phyloP scores from a whole-genome alignment of 108 stramenopile genomes.

The Chaetoceros muelleri region DNA sequence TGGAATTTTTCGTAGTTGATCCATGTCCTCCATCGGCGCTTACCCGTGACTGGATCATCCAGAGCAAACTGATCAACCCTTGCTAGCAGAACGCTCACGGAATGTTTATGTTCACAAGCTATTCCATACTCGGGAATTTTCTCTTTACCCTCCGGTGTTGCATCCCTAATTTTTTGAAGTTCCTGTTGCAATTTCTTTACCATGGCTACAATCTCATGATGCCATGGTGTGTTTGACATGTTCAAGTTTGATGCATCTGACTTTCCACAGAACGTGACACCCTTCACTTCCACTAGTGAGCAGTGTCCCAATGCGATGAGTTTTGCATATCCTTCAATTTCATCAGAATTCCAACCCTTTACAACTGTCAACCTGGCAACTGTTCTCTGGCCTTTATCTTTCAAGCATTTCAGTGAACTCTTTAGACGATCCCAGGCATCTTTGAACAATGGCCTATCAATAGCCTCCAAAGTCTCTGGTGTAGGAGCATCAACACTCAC shows the following conservation, averaged over 20 bases:
- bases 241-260: conserved; percentile 91
- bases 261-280: conserved; percentile 95
- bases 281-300: conserved; percentile 92
- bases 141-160: conserved; percentile 28
- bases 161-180: conserved; percentile 42
- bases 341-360: conserved; percentile 92
- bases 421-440: conserved; percentile 95
- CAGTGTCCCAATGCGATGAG: conserved; percentile 83
- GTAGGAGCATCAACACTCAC: conserved; percentile 92
- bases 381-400: conserved; percentile 86
- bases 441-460: conserved; percentile 88
- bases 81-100: conserved; percentile 87
- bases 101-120: conserved; percentile 94
- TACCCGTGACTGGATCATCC: conserved; percentile 41
- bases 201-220: conserved; percentile 85
- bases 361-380: conserved; percentile 94
- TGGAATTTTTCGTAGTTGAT: conserved; percentile 92
- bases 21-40: conserved; percentile 90
- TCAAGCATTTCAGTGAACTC: conserved; percentile 52
- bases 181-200: conserved; percentile 45
- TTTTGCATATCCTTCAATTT: conserved; percentile 82
- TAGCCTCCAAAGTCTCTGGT: conserved; percentile 78
- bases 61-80: conserved; percentile 76
- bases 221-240: conserved; percentile 94
- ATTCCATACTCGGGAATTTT: conserved; percentile 69